Base-by-base conservation (phyloP, 2,329 filamentous ascomycete species). In the Talaromyces sp. region DNA sequence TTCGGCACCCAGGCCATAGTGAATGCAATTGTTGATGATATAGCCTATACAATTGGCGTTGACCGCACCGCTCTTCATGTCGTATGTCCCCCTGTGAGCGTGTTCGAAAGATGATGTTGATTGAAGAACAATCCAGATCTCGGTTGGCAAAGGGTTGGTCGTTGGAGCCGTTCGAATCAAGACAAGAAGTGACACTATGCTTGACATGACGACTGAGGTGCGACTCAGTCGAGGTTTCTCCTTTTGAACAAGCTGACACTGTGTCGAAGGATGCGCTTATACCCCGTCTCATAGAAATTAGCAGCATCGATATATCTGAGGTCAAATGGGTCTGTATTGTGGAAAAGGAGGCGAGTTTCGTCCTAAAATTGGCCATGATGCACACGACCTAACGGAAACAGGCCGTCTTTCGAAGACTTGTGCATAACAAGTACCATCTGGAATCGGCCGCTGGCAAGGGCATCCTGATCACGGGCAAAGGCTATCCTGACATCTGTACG, bases 391-490 rank as follows among this genome's bases (percentile, higher is more conserved):
- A 51, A 63, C 34, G 22, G 34, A 43, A 56, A 51, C 61, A 87
- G 85, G 86, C 87, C 29, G 84, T 85, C 5, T 89, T 89, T 71
- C 85, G 84, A 34, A 82, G 85, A 25, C 75, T 89, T 38, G 77
- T 81, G 22, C 77, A 80, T 63, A 83, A 79, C 15, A 67, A 70
- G 13, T 82, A 83, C 64, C 84, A 87, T 76, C 71, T 71, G 2
- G 71, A 67, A 51, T 75, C 72, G 0, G 66, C 80, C 38, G 73
- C 77, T 17, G 77, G 78, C 15, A 72, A 81, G 59, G 84, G 86
- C 3, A 77, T 89, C 13, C 71, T 88, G 10, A 70, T 89, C 56
- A 89, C 87, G 84, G 87, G 83, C 0, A 89, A 89, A 79, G 87
- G 87, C 3, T 89, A 89, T 69, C 87, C 87, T 1, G 87, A 89